phyloP scores from a whole-genome alignment of 805 yeast species.

The Candida caryicola region DNA sequence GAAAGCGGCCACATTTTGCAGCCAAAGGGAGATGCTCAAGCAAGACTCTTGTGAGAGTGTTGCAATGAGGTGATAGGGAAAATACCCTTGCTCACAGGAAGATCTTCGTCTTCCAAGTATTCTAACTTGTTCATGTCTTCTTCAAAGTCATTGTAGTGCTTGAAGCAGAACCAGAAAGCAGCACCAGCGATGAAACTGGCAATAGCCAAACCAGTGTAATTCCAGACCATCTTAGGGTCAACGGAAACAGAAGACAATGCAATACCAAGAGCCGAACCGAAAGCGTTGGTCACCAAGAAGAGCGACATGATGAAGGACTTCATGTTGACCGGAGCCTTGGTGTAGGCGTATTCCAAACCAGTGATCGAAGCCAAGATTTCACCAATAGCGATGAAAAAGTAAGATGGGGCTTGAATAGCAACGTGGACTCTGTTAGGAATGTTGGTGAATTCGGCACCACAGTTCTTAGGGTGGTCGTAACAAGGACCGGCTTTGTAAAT shows the following conservation, averaged over 20 bases:
- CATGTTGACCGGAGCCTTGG: constrained; percentile 74
- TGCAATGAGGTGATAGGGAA: constrained; percentile 13
- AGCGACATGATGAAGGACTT: constrained; percentile 62
- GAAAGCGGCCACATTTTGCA: neutral
- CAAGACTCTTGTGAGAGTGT: constrained; percentile 15
- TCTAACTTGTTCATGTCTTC: constrained; percentile 58
- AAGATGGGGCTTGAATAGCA: constrained; percentile 71
- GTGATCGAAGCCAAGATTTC: constrained; percentile 80
- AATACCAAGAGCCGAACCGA: constrained; percentile 74
- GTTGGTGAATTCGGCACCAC: constrained; percentile 39
- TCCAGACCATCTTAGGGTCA: constrained; percentile 71
- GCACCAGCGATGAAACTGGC: constrained; percentile 59
- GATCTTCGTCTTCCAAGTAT: constrained; percentile 14
- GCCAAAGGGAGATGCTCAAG: constrained; percentile 2
- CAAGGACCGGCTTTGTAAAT: constrained; percentile 74
- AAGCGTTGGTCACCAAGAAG: constrained; percentile 69
- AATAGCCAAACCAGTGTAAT: constrained; percentile 60
- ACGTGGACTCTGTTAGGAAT: constrained; percentile 59
- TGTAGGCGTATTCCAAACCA: constrained; percentile 80
- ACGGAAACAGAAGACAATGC: constrained; percentile 64
- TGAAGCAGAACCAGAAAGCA: constrained; percentile 60
- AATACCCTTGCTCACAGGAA: constrained; percentile 6
- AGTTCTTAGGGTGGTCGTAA: constrained; percentile 58
- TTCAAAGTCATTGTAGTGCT: constrained; percentile 52
- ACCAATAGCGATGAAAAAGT: constrained; percentile 67